phyloP scores from a whole-genome alignment of 345 rosid species.

The Eucalyptus cloeziana region DNA sequence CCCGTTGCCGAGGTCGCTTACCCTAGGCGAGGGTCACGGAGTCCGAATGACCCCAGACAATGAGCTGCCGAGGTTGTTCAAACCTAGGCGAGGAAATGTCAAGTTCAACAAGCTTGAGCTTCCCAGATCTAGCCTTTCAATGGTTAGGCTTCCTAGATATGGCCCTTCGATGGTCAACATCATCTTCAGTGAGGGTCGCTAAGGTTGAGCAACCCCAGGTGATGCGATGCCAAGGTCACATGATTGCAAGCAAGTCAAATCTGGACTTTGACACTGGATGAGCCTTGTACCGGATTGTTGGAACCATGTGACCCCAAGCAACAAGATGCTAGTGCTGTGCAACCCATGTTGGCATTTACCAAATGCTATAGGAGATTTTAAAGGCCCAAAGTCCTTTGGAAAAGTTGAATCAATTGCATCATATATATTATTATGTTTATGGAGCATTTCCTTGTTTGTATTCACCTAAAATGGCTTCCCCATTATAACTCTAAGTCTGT shows the following conservation, averaged over 20 bases:
- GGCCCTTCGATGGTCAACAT: neutral
- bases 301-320: neutral
- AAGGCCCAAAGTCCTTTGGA: neutral
- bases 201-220: neutral
- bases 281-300: neutral
- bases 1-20: neutral
- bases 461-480: neutral
- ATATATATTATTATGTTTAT: neutral
- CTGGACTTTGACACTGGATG: fast-evolving
- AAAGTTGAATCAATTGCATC: neutral
- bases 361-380: neutral
- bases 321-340: neutral
- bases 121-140: neutral
- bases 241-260: neutral
- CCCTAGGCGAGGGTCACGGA: neutral
- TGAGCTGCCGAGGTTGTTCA: neutral
- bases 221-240: neutral
- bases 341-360: neutral
- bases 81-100: neutral
- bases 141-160: neutral
- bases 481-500: neutral
- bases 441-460: neutral
- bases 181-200: neutral
- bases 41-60: neutral
- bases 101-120: neutral